phyloP scores from a whole-genome alignment of 2,329 filamentous ascomycete genomes.

The Lizonia empirigonia region DNA sequence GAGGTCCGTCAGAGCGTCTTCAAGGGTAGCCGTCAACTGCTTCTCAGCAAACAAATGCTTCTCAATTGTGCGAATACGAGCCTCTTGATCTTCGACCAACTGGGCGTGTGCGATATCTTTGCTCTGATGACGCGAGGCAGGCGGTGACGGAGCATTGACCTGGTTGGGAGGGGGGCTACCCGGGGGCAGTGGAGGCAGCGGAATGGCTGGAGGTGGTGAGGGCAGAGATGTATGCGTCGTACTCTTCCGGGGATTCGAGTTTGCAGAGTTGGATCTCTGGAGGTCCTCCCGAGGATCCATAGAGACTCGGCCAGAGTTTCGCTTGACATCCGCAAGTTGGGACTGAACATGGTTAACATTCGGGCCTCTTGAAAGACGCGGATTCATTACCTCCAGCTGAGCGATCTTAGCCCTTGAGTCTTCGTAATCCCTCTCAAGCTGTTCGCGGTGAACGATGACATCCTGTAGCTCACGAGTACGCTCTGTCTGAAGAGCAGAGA shows the following conservation, averaged over 20 bases:
- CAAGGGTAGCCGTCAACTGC: slow-evolving; percentile 90
- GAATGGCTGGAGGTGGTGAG: slow-evolving; percentile 92
- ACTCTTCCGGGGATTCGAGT: slow-evolving; percentile 81
- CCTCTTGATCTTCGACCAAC: slow-evolving; percentile 91
- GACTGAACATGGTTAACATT: slow-evolving; percentile 53
- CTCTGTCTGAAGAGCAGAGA: slow-evolving; percentile 69
- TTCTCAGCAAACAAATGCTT: slow-evolving; percentile 96
- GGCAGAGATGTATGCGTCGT: slow-evolving; percentile 81
- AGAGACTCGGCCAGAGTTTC: slow-evolving; percentile 54
- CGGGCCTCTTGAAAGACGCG: not conserved
- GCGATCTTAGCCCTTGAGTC: slow-evolving; percentile 78
- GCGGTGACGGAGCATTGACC: slow-evolving; percentile 61
- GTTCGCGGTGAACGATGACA: slow-evolving; percentile 49
- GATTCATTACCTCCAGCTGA: slow-evolving; percentile 71
- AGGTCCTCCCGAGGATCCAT: slow-evolving; percentile 54
- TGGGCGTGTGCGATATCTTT: slow-evolving; percentile 81
- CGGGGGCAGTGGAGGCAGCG: slow-evolving; percentile 84
- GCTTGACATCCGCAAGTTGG: slow-evolving; percentile 65
- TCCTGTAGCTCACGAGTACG: slow-evolving; percentile 51
- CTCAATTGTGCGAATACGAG: slow-evolving; percentile 92
- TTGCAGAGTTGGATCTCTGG: slow-evolving; percentile 63
- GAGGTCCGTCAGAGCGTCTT: slow-evolving; percentile 93
- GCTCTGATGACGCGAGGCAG: slow-evolving; percentile 74
- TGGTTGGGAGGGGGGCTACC: slow-evolving; percentile 51
- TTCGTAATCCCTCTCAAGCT: slow-evolving; percentile 68